These are phyloP conservation scores for Vanrija humicola DNA, from an alignment of 1,284 basidiomycete genomes.

Conservation along the genomic window DNA sequence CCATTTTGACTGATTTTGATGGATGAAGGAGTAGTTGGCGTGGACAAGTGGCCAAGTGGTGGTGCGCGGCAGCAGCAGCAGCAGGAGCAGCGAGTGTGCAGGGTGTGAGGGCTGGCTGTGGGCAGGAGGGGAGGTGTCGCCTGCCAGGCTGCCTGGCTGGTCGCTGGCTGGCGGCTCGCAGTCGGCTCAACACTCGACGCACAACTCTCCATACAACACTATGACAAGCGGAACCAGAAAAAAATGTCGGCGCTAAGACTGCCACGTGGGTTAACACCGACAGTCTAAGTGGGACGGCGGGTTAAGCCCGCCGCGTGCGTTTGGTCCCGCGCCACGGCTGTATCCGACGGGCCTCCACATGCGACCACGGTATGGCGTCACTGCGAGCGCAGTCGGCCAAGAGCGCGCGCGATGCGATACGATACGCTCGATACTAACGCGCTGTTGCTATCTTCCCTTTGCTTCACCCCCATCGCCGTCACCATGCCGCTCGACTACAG, in stretches of 20 bases:
- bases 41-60: too few relatives aligned
- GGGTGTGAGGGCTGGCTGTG: not conserved
- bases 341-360: not conserved
- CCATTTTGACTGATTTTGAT: slow-evolving; percentile 46
- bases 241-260: too few relatives aligned
- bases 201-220: too few relatives aligned
- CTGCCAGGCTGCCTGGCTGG: not conserved
- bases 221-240: too few relatives aligned
- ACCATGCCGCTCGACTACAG: slow-evolving; percentile 39
- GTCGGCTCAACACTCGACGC: too few relatives aligned
- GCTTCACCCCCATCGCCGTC: not conserved
- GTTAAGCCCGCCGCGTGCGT: not conserved
- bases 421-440: too few relatives aligned
- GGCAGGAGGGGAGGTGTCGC: not conserved
- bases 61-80: not conserved
- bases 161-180: too few relatives aligned
- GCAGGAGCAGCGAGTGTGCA: not conserved
- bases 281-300: not conserved
- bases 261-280: too few relatives aligned
- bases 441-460: not conserved
- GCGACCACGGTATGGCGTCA: not conserved
- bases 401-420: too few relatives aligned
- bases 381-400: not conserved
- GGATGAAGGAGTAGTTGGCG: slow-evolving; percentile 20
- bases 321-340: not conserved